Evolutionary conservation across 192 early-diverging fungal species (phyloP).

Genomic region (Cetraspora pellucida): DNA sequence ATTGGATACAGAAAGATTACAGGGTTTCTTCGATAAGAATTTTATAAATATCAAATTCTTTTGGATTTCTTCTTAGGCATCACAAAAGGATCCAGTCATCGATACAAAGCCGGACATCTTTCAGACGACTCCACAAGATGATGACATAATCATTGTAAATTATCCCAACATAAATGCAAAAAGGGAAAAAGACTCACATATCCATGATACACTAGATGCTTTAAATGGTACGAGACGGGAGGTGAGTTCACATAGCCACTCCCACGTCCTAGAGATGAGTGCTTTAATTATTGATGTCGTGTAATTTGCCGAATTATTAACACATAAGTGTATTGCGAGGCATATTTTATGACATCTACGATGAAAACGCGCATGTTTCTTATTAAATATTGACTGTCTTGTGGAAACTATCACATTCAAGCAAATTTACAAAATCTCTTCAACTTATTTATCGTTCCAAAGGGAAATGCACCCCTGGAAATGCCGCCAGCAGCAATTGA

Average conservation of each 20-base stretch:
- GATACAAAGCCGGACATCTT: conserved; percentile 26
- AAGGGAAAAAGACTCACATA: neutral
- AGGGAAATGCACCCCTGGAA: neutral
- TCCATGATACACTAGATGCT: neutral
- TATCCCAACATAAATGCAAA: conserved; percentile 2
- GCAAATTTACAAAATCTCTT: too few relatives aligned
- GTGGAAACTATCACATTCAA: too few relatives aligned
- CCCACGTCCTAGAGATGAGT: too few relatives aligned
- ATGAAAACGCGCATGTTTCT: neutral
- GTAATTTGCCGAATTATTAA: too few relatives aligned
- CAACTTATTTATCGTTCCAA: neutral
- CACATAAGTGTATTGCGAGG: too few relatives aligned
- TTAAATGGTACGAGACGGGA: conserved; percentile 21
- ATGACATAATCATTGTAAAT: neutral
- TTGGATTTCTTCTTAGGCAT: neutral
- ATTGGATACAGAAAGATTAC: too few relatives aligned
- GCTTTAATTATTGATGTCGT: too few relatives aligned
- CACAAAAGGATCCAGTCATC: neutral
- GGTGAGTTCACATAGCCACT: neutral
- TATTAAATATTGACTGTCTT: too few relatives aligned
- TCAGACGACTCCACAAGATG: neutral
- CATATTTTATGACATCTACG: too few relatives aligned
- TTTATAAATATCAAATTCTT: too few relatives aligned
- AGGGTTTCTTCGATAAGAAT: too few relatives aligned
- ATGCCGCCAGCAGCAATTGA: conserved; percentile 13